phyloP scores from a whole-genome alignment of 139 green algal genomes.

The Diplosphaera chodatii region DNA sequence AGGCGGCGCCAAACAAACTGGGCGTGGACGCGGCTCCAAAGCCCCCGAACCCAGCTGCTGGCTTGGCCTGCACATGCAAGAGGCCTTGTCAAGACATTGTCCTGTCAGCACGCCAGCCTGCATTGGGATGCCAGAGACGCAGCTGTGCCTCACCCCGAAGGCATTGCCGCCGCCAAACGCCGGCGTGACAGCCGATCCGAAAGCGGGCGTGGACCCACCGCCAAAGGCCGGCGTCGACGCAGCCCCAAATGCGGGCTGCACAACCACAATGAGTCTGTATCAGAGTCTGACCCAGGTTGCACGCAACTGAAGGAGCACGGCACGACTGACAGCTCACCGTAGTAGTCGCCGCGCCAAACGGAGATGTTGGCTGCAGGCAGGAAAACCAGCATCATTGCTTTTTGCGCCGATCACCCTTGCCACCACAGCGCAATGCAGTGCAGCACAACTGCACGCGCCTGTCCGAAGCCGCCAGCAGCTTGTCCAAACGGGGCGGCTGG shows the following conservation, averaged over 20 bases:
- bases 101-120: no score
- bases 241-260: slow-evolving; percentile 11
- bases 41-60: slow-evolving; percentile 6
- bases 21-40: slow-evolving; percentile 17
- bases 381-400: no score
- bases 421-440: no score
- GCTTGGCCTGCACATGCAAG: no score
- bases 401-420: no score
- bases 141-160: no score
- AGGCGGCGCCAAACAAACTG: slow-evolving; percentile 4
- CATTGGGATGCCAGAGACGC: no score
- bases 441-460: no score
- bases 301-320: no score
- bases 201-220: slow-evolving; percentile 24
- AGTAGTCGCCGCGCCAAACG: slow-evolving; percentile 29
- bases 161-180: slow-evolving; percentile 14
- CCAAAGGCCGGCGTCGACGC: slow-evolving; percentile 26
- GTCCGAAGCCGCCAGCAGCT: slow-evolving; percentile 1
- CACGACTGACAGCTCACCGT: slow-evolving; percentile 10
- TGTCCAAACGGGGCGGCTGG: slow-evolving; percentile 27
- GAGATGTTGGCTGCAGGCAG: slow-evolving; percentile 2
- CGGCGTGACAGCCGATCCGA: slow-evolving; percentile 27
- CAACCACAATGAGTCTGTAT: slow-evolving; percentile 1
- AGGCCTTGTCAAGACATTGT: no score
- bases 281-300: no score